Conservation (phyloP, 352 stramenopile genomes). For the Pythium myriotylum region DNA sequence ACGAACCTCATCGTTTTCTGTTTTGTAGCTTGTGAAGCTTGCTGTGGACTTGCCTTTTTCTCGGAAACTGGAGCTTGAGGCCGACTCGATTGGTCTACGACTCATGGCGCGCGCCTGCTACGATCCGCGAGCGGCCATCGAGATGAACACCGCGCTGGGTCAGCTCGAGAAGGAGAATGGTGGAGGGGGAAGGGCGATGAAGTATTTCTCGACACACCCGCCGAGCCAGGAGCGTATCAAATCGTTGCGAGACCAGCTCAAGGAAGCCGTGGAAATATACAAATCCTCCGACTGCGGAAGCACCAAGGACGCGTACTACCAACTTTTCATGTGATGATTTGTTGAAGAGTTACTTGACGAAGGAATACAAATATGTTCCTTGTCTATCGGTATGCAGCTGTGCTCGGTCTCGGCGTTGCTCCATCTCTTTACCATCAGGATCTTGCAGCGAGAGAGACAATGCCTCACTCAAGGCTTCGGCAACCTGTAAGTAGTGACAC, state of each 20-base stretch:
- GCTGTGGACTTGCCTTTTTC: slow-evolving; percentile 38
- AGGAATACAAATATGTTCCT: too few species aligned
- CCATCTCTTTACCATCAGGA: too few species aligned
- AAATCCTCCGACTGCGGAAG: slow-evolving; percentile 38
- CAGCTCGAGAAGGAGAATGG: slow-evolving; percentile 11
- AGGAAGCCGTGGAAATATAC: slow-evolving; percentile 50
- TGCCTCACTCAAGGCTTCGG: too few species aligned
- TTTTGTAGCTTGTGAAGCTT: slow-evolving; percentile 29
- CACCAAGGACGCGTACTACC: slow-evolving; percentile 38
- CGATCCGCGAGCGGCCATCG: slow-evolving; percentile 31
- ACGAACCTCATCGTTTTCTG: not conserved
- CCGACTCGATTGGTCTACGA: slow-evolving; percentile 35
- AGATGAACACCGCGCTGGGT: slow-evolving; percentile 24
- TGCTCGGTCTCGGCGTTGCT: too few species aligned
- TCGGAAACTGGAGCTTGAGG: slow-evolving; percentile 36
- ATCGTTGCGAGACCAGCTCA: slow-evolving; percentile 46
- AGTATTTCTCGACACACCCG: slow-evolving; percentile 80
- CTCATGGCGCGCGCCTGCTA: slow-evolving; percentile 43
- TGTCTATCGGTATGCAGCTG: too few species aligned
- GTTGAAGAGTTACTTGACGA: too few species aligned
- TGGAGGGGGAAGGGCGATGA: slow-evolving; percentile 34
- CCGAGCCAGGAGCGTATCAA: slow-evolving; percentile 64
- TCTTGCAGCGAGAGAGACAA: too few species aligned
- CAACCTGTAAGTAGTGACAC: too few species aligned
- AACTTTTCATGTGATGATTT: too few species aligned